These are phyloP conservation scores for Ascobolus immersus DNA, from an alignment of 495 filamentous ascomycete species.

Conservation along the genomic window DNA sequence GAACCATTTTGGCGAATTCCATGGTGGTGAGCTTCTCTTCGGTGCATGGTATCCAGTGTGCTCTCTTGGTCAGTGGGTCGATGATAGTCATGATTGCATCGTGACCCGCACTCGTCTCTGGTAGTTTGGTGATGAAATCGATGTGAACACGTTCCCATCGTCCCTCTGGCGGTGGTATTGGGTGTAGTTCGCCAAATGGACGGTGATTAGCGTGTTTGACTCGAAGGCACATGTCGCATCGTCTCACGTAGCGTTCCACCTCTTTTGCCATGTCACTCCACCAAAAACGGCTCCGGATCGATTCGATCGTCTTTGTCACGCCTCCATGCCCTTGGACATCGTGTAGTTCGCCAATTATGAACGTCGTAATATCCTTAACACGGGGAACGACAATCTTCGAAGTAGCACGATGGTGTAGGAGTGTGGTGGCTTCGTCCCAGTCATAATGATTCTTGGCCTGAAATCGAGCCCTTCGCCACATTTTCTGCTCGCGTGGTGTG, in stretches of 20 bases:
- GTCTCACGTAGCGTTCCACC: neutral
- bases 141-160: constrained; percentile 1
- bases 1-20: neutral
- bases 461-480: neutral
- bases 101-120: neutral
- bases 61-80: constrained; percentile 1
- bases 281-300: neutral
- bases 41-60: neutral
- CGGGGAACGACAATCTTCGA: too few species aligned
- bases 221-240: neutral
- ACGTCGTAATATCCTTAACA: too few species aligned
- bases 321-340: constrained; percentile 1
- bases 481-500: neutral
- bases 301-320: neutral
- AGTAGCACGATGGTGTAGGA: too few species aligned
- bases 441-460: too few species aligned
- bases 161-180: neutral
- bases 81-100: constrained; percentile 2
- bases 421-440: too few species aligned
- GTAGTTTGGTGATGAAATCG: constrained; percentile 4
- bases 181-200: neutral
- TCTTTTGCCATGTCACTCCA: neutral
- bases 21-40: neutral
- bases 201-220: neutral
- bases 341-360: neutral